Base-by-base conservation (phyloP, 2,329 filamentous ascomycete genomes). In the Colletotrichum paranaense region DNA sequence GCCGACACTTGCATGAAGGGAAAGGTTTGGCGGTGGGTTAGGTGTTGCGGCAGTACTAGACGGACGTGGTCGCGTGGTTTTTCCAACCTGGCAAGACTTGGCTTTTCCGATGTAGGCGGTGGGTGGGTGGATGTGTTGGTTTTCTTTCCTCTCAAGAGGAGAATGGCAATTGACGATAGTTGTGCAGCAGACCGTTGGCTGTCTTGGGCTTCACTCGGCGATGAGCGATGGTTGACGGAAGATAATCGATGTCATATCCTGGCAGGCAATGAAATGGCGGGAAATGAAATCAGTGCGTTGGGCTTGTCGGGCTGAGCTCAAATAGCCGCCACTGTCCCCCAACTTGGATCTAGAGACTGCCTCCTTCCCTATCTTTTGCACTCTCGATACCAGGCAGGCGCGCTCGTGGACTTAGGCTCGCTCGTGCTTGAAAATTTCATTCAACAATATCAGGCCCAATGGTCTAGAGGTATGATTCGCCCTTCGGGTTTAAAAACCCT, bases 391-490 rank as follows among this genome's bases (percentile, higher is more conserved):
- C 3, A 30, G 6, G 12, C 14, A 8, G 24, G 11, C 14, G 16
- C 14, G 14, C 8, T 8, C 4, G 19, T 11, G 2, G 6, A 5
- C 16, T 24, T 28, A 9, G 26, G 7, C 19, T 7, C 4, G 5
- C 3, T n/a, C 11, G 12, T 6, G 19, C 11, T 0, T 2, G 0
- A 1, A n/a, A 6, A 1, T 9, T 0, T 12, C 28, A 68, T 35
- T 22, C 19, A 42, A 7, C 8, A 19, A 30, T 1, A 30, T 62
- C 60, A 24, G 69, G 53, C 65, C 66, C 66, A 68, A 72, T 72
- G 69, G 65, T 72, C 69, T 72, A 72, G 69, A 69, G 69, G 69
- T 72, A 72, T 58, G 69, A 72, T 72, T 72, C 69, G 65, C 69
- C 69, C 69, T 72, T 72, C 69, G 69, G 69, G 69, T 72, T 38